Evolutionary conservation across 345 rosid species (phyloP), one percentile per base, ranked within the genome.

Genomic region (Populus pruinosa): DNA sequence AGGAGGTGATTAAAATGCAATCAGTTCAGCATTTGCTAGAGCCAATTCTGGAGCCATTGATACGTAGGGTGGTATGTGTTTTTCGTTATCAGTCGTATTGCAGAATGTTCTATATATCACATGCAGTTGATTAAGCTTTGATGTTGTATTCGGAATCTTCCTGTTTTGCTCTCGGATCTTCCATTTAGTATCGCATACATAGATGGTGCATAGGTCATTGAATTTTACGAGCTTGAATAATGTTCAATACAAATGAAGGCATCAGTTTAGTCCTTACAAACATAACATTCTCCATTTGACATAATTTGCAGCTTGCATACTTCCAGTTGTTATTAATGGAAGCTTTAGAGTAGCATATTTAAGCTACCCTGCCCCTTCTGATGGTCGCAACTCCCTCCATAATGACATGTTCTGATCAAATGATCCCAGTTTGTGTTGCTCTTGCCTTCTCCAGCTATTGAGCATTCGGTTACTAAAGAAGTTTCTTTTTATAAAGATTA

Each of bases 41-140:
- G 86, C 98, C 96, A 8, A 86, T 88, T 89, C 84, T 95, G 56
- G 99, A 93, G 88, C 99, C 99, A 11, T 85, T 96, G 83, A 90
- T 96, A 75, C 97, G 99, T 50, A 89, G 89, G 82, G 99, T 96
- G 97, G 99, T 96, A 87, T 10, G 94, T 79, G 43, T 71, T 65
- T 71, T 18, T 59, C 44, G 47, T 70, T 9, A 44, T 72, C 35
- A 72, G 29, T 65, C 61, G 47, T 35, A 27, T 64, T 64, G 66
- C 41, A 14, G 33, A 62, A 43, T 8, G 33, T 47, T 76, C 17
- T 43, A 23, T 43, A 23, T 66, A 61, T 13, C 25, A n/a, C 68
- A 1, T 13, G 9, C 35, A 67, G 3, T 41, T 56, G 25, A 25
- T 71, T 64, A 38, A 21, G 33, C 20, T 77, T 63, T 25, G 61